Evolutionary conservation across 768 basidiomycete species (phyloP), one percentile per base, ranked within the genome.

Genomic region (Sarcomyxa edulis): DNA sequence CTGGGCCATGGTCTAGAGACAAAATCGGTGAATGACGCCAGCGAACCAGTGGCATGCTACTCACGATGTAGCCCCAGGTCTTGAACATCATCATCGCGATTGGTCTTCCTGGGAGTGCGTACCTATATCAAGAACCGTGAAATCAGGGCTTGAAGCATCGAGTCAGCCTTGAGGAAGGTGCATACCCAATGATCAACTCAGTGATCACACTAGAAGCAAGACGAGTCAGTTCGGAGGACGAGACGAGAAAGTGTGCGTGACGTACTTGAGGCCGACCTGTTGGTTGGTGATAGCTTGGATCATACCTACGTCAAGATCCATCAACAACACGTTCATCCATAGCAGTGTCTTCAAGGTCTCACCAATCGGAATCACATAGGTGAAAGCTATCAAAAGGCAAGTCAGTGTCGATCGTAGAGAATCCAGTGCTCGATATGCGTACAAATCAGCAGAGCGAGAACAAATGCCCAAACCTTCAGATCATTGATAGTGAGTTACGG

Each of bases 21-120:
- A 23, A 2, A n/a, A 22, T 18, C 10, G 9, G 12, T 18, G 32
- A 16, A 15, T 19, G 6, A 12, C 15, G 8, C 18, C 6, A 9
- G 8, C 24, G 7, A 19, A 6, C 31, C n/a, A 19, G 7, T 20
- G 6, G 33, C 9, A 7, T 6, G 9, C 6, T 6, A 35, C 33
- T 76, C 31, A 74, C 78, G 43, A 82, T 79, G 49, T 84, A 87
- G 20, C 86, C 84, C 69, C 70, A 86, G 0, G 81, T 84, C 72
- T 85, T 89, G 71, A 87, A 87, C 66, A 88, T 65, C 85, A 89
- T 86, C 70, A 78, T 84, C 1, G 88, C 86, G 39, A 88, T 55
- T 6, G 86, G 84, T 11, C 73, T 73, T 2, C 88, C 86, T 11
- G 86, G 88, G 28, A 85, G 68, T 15, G 72, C 76, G 48, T 87